Evolutionary conservation across 2,329 filamentous ascomycete species (phyloP).

Genomic region (Grosmannia penicillata): DNA sequence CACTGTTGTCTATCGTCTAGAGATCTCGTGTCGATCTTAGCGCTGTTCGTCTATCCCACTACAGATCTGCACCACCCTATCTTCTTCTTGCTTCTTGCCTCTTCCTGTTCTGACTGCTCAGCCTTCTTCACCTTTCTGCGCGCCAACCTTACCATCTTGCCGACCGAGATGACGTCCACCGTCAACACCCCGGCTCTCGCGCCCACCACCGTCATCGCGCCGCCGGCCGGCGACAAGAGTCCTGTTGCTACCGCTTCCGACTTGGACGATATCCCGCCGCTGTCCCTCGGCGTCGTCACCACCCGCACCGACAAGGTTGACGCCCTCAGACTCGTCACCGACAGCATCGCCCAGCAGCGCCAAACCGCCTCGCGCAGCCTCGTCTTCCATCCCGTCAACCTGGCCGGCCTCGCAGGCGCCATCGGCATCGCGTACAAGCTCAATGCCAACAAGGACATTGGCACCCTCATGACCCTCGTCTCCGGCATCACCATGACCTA

Average conservation of each 20-base stretch:
- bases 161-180: constrained; percentile 45
- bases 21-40: not conserved
- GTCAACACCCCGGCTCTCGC: constrained; percentile 49
- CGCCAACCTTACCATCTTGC: constrained; percentile 59
- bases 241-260: constrained; percentile 15
- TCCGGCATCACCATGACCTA: constrained; percentile 49
- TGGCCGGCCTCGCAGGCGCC: constrained; percentile 29
- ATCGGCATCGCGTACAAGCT: constrained; percentile 32
- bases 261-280: constrained; percentile 41
- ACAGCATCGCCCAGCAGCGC: constrained; percentile 71
- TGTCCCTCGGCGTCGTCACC: constrained; percentile 45
- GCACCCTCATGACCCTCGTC: constrained; percentile 40
- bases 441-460: constrained; percentile 29
- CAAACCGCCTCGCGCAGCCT: constrained; percentile 49
- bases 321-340: constrained; percentile 60
- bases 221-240: constrained; percentile 20
- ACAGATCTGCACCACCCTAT: too few relatives aligned
- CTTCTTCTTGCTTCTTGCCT: not conserved
- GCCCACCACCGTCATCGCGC: constrained; percentile 31
- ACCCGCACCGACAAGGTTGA: constrained; percentile 45
- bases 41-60: not conserved
- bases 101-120: not conserved
- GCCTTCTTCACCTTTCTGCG: constrained; percentile 74
- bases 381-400: constrained; percentile 44
- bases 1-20: not conserved